phyloP scores from a whole-genome alignment of 139 green algal genomes.

The Desmodesmus armatus region DNA sequence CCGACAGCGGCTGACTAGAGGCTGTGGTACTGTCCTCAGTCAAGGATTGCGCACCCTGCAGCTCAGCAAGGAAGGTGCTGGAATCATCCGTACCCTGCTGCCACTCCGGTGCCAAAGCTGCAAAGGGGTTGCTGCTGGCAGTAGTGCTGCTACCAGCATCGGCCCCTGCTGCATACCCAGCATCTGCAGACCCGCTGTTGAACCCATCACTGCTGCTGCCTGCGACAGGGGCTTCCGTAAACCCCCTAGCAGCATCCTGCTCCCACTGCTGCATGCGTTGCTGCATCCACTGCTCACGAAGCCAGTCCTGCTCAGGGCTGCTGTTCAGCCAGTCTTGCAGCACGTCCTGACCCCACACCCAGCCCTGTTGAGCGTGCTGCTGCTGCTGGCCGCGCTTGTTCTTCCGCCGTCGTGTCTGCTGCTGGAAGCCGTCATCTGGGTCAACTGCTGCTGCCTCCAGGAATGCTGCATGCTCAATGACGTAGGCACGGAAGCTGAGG shows the following conservation, averaged over 20 bases:
- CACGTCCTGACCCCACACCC: not conserved
- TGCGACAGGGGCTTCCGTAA: not conserved
- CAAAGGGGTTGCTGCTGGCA: too few species aligned
- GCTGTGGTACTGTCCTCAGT: too few species aligned
- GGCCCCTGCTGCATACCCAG: not conserved
- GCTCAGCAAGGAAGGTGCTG: too few species aligned
- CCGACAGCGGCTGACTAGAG: too few species aligned
- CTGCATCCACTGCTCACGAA: constrained; percentile 8
- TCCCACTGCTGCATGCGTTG: not conserved
- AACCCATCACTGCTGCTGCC: not conserved
- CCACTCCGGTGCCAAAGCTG: too few species aligned
- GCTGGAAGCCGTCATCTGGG: not conserved
- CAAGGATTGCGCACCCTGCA: too few species aligned
- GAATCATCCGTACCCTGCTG: too few species aligned
- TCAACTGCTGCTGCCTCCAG: not conserved
- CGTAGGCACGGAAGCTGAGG: not conserved
- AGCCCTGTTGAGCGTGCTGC: not conserved
- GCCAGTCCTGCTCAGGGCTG: not conserved
- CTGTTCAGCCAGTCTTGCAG: constrained; percentile 10
- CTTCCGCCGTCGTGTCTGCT: not conserved
- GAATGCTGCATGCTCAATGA: not conserved
- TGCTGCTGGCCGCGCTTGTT: not conserved
- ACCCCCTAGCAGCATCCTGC: not conserved
- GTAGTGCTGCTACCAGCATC: not conserved
- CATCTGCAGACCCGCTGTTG: not conserved